Evolutionary conservation across 2,329 filamentous ascomycete genomes (phyloP), one percentile per base, ranked within the genome.

Genomic region (Cylindrodendrum hubeiense): DNA sequence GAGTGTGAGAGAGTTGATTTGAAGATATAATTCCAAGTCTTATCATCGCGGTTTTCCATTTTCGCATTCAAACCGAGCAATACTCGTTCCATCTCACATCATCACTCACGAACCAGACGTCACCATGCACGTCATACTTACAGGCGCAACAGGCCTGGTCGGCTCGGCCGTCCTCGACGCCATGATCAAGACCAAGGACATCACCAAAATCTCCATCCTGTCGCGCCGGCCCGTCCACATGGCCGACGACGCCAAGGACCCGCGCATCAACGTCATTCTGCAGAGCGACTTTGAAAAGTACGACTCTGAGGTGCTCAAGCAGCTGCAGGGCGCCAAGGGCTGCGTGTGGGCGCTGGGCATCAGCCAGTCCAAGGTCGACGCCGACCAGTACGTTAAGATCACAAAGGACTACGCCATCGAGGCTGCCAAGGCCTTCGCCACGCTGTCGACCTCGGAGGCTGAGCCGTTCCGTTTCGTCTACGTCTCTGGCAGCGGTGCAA

Each of bases 281-380:
- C 91, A 94, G 74, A 83, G 86, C 17, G 90, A 94, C 76, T 94
- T 92, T 73, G 78, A 80, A 13, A 81, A 76, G 1, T 94, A 93
- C 75, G 84, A 87, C 37, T 71, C 84, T 0, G 81, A 82, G 0
- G 69, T 93, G 2, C 82, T 94, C 10, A 68, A 78, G 24, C 82
- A 90, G 74, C 81, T 95, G 0, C 82, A 84, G 56, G 91, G 87
- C 22, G 92, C 91, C 0, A 80, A 85, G 8, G 91, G 89, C 2
- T 91, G 89, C 64, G 89, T 94, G 1, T 95, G 92, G 92, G 91
- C 92, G 0, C 82, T 91, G 49, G 92, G 92, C 0, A 88, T 90
- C 51, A 89, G 86, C 66, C 86, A 90, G 72, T 87, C 77, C 12
- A 79, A 85, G 43, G 90, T 93, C 8, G 75, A 75, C 61, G 88